Evolutionary conservation across 2,329 filamentous ascomycete species (phyloP).

Genomic region (Myriosclerotinia duriaeana): DNA sequence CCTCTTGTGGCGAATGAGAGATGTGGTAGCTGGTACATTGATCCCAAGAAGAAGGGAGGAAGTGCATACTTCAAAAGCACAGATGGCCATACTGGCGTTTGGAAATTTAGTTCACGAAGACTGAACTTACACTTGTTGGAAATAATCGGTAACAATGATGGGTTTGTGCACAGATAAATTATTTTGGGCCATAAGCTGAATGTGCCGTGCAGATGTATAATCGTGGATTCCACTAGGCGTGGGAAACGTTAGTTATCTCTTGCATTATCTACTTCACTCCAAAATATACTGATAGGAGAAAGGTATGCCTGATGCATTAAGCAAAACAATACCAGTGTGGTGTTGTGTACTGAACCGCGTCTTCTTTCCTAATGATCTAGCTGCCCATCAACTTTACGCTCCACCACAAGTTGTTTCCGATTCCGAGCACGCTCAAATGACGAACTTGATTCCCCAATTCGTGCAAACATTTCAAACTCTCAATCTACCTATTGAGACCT

Average conservation of each 20-base stretch:
- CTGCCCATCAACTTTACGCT: conserved; percentile 59
- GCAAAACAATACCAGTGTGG: conserved; percentile 94
- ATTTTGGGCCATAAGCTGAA: conserved; percentile 3
- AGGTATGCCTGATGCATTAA: conserved; percentile 91
- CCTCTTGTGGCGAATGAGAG: conserved; percentile 90
- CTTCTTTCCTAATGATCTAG: conserved; percentile 62
- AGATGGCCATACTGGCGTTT: conserved; percentile 87
- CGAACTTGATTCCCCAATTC: conserved; percentile 54
- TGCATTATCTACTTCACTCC: not conserved
- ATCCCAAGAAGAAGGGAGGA: conserved; percentile 60
- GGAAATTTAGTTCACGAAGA: conserved; percentile 82
- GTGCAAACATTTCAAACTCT: conserved; percentile 55
- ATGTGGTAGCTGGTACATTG: conserved; percentile 94
- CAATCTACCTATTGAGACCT: conserved; percentile 54
- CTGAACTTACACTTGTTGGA: conserved; percentile 81
- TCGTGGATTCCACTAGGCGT: conserved; percentile 89
- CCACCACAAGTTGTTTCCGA: conserved; percentile 69
- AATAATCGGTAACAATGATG: conserved; percentile 63
- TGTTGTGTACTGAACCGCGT: conserved; percentile 79
- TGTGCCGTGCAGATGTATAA: conserved; percentile 57
- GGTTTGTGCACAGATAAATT: conserved; percentile 50
- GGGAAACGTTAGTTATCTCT: conserved; percentile 66
- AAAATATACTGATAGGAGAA: conserved; percentile 28
- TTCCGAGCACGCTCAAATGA: conserved; percentile 79
- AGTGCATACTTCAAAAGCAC: conserved; percentile 98